Conservation (phyloP, 768 basidiomycete species). For the Mycena vitilis region DNA sequence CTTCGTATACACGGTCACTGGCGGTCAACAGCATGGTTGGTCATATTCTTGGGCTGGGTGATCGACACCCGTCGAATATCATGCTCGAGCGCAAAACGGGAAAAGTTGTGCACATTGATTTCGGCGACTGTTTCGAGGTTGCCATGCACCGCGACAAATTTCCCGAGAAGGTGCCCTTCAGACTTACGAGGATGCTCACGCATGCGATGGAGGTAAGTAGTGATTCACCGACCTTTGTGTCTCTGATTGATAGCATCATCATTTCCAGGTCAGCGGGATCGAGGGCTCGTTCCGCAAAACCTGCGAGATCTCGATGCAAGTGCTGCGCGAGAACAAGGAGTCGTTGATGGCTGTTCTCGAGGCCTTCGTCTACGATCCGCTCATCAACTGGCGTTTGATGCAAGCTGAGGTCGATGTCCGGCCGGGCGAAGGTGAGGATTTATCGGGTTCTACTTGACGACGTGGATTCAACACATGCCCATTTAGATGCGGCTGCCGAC, state of each 20-base stretch:
- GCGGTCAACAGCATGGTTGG: constrained; percentile 99
- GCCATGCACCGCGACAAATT: constrained; percentile 99
- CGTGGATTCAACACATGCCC: constrained; percentile 15
- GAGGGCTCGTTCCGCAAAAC: constrained; percentile 97
- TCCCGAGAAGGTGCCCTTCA: constrained; percentile 98
- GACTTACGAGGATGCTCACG: constrained; percentile 96
- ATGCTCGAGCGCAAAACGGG: constrained; percentile 92
- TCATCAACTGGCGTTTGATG: constrained; percentile 97
- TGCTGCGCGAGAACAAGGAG: constrained; percentile 96
- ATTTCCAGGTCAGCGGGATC: constrained; percentile 91
- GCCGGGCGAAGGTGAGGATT: constrained; percentile 61
- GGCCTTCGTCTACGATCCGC: constrained; percentile 97
- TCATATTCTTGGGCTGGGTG: constrained; percentile 95
- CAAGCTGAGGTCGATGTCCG: constrained; percentile 83
- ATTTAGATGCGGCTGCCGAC: constrained; percentile 44
- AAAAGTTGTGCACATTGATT: constrained; percentile 96
- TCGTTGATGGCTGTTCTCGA: constrained; percentile 98
- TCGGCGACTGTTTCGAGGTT: constrained; percentile 98
- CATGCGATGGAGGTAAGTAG: constrained; percentile 94
- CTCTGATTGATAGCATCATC: constrained; percentile 13
- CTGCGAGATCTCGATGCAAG: constrained; percentile 97
- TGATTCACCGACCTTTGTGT: neutral
- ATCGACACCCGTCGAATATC: constrained; percentile 96
- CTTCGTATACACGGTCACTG: constrained; percentile 96
- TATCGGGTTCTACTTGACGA: neutral